Conservation (phyloP, 2,329 filamentous ascomycete species). For the Cladosporium phlei region DNA sequence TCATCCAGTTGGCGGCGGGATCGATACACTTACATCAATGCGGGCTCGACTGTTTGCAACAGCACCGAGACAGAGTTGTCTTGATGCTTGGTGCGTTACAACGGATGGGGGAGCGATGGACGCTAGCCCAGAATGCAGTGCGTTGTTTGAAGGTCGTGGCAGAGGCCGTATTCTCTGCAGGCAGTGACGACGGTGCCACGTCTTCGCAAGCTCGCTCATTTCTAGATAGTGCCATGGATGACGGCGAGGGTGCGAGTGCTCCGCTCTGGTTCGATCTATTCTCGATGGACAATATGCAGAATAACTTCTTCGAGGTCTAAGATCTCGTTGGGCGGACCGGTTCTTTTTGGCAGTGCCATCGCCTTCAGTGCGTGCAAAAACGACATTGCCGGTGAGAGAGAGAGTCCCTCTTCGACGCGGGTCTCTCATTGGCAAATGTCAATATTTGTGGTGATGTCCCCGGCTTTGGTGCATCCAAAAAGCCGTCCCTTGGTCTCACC, state of each 20-base stretch:
- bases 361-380: too few relatives aligned
- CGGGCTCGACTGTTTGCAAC: conserved; percentile 57
- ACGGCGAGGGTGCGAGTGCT: not conserved
- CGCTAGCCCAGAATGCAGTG: conserved; percentile 63
- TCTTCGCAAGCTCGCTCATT: not conserved
- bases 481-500: too few relatives aligned
- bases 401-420: too few relatives aligned
- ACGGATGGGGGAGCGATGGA: conserved; percentile 64
- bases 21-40: conserved; percentile 38
- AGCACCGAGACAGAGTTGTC: conserved; percentile 63
- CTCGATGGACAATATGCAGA: conserved; percentile 1
- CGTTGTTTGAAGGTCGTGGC: conserved; percentile 73
- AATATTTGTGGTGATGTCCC: too few relatives aligned
- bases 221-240: conserved; percentile 2
- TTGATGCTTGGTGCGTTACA: conserved; percentile 74
- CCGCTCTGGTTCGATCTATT: conserved; percentile 8
- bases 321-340: not conserved
- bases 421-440: too few relatives aligned
- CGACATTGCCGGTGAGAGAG: too few relatives aligned
- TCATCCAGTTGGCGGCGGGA: conserved; percentile 79
- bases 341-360: not conserved
- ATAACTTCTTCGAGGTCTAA: not conserved
- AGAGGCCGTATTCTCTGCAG: conserved; percentile 49
- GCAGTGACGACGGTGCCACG: not conserved
- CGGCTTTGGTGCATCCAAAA: too few relatives aligned